These are phyloP conservation scores for Naumovozyma baii DNA, from an alignment of 805 yeast species.

Conservation along the genomic window DNA sequence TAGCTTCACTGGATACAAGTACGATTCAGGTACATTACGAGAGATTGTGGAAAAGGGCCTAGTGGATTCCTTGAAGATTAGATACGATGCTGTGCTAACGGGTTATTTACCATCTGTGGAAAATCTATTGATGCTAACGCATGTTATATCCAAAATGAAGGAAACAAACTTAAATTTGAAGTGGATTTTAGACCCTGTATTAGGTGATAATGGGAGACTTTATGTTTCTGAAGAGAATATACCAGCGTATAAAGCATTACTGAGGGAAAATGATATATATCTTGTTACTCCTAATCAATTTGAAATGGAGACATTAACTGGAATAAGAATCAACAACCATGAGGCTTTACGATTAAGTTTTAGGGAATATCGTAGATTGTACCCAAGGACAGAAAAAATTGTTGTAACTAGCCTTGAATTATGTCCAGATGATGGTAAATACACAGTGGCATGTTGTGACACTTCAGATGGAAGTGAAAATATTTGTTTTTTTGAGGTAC, in stretches of 20 bases:
- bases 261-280: slow-evolving; percentile 36
- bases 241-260: slow-evolving; percentile 41
- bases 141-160: slow-evolving; percentile 31
- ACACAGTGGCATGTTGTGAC: slow-evolving; percentile 11
- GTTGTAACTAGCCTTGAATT: slow-evolving; percentile 49
- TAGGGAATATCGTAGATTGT: slow-evolving; percentile 34
- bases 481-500: slow-evolving; percentile 33
- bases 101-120: slow-evolving; percentile 70
- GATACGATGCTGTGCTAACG: slow-evolving; percentile 59
- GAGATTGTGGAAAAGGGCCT: slow-evolving; percentile 48
- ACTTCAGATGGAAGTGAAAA: slow-evolving; percentile 28
- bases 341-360: slow-evolving; percentile 34
- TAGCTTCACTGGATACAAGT: slow-evolving; percentile 47
- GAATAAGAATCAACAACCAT: slow-evolving; percentile 33
- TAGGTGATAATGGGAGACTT: slow-evolving; percentile 81
- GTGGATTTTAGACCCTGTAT: slow-evolving; percentile 80
- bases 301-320: slow-evolving; percentile 56
- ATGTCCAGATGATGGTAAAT: slow-evolving; percentile 2
- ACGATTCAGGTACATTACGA: slow-evolving; percentile 36
- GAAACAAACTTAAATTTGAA: slow-evolving; percentile 26
- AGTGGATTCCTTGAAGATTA: slow-evolving; percentile 34
- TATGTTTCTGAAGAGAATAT: slow-evolving; percentile 59
- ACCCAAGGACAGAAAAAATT: slow-evolving; percentile 39
- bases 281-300: slow-evolving; percentile 67
- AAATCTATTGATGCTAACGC: slow-evolving; percentile 42